Evolutionary conservation across 169 alveolate genomes (phyloP), one percentile per base, ranked within the genome.

Genomic region (Plasmodium gonderi): DNA sequence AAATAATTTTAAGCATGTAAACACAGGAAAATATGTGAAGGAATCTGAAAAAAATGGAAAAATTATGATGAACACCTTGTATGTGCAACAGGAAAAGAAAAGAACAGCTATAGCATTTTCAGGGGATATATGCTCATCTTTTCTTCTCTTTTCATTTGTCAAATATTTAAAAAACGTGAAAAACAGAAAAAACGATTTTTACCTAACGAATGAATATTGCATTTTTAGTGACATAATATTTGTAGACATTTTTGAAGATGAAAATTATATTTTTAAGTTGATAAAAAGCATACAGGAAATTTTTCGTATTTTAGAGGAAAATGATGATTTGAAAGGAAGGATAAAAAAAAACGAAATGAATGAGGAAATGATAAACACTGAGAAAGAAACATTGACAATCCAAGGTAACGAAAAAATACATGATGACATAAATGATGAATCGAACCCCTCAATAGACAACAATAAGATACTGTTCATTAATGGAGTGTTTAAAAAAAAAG

Each of bases 71-170:
- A 40, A 60, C 72, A 74, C 33, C 20, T 51, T 51, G 29, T 20
- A 45, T 8, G 8, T 1, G 1, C 67, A 64, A 11, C 14, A 26
- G 45, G 36, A 87, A 7, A 87, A 76, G 79, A 87, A 87, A 60
- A 76, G 49, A 54, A 87, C 93, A 14, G 78, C 89, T 42, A 40
- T 87, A 29, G 93, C 93, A 14, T 87, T 87, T 60, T 87, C 93
- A 11, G 93, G 93, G 47, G 93, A 65, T n/a, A 87, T 87, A 23
- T 87, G 89, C 36, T 87, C 93, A 1, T 75, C 80, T 40, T 75
- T 87, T 47, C 80, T 87, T 26, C 68, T 87, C 42, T 87, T 38
- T 54, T 47, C n/a, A 67, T 87, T 87, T 75, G 69, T 87, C 29
- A 51, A 87, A 87, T 87, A 87, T 87, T 87, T 87, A 44, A 36